Evolutionary conservation across 2,329 filamentous ascomycete genomes (phyloP).

Genomic region (Claviceps arundinis): DNA sequence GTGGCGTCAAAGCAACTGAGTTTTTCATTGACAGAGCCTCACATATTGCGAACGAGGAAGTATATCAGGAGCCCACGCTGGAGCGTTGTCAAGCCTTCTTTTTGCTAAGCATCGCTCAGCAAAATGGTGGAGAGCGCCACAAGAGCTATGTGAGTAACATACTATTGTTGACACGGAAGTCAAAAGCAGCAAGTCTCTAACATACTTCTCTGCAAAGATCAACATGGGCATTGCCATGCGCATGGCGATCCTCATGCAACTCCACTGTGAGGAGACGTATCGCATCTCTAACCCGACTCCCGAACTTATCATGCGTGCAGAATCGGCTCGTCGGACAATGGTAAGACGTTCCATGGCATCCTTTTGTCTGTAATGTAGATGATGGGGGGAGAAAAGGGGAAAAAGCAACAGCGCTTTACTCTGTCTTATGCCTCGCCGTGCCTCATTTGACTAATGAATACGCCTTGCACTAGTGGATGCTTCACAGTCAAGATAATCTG

Average conservation of each 20-base stretch:
- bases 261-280: constrained; percentile 44
- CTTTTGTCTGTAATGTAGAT: neutral
- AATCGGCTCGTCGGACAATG: constrained; percentile 43
- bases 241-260: constrained; percentile 40
- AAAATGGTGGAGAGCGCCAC: constrained; percentile 39
- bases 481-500: constrained; percentile 45
- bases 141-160: constrained; percentile 35
- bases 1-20: constrained; percentile 37
- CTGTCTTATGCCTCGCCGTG: neutral
- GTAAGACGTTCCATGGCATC: constrained; percentile 20
- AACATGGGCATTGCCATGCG: constrained; percentile 43
- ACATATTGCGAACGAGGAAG: constrained; percentile 31
- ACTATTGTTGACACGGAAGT: neutral
- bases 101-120: constrained; percentile 44
- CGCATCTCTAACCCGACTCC: constrained; percentile 26
- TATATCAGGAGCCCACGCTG: constrained; percentile 39
- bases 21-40: constrained; percentile 39
- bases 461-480: constrained; percentile 34
- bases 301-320: constrained; percentile 33
- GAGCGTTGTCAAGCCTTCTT: constrained; percentile 47
- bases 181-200: neutral
- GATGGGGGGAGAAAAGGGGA: too few species aligned
- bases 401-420: too few species aligned
- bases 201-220: constrained; percentile 22
- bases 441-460: neutral